These are phyloP conservation scores for Bipolaris bicolor DNA, from an alignment of 2,329 filamentous ascomycete genomes.

Conservation along the genomic window DNA sequence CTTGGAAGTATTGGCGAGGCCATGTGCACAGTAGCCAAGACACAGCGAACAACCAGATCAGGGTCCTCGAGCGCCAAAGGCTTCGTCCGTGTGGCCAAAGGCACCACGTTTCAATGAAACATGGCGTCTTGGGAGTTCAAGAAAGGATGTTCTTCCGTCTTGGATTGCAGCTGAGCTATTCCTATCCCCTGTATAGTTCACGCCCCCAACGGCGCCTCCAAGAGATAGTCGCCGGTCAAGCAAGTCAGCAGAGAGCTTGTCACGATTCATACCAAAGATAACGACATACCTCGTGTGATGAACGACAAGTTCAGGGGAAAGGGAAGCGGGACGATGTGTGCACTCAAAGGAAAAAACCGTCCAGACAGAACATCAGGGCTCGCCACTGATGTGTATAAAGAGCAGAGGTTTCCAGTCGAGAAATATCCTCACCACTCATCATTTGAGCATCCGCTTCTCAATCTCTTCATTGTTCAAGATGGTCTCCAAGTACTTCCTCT, in stretches of 20 bases:
- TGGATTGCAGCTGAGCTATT: neutral
- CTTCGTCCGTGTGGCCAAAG: neutral
- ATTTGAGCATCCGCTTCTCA: neutral
- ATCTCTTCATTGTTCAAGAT: neutral
- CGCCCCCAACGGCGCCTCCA: neutral
- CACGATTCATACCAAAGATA: neutral
- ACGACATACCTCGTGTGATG: neutral
- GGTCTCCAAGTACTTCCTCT: neutral
- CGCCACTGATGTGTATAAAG: neutral
- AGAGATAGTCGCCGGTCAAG: neutral
- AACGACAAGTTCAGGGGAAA: neutral
- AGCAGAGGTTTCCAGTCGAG: neutral
- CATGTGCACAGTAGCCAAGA: neutral
- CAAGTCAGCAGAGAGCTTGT: neutral
- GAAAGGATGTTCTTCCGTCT: neutral
- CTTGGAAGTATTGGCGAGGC: neutral
- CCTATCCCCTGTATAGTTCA: neutral
- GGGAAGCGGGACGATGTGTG: neutral
- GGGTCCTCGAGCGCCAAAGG: neutral
- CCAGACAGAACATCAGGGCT: neutral
- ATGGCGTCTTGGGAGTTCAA: neutral
- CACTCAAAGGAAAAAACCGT: neutral
- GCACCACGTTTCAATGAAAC: neutral
- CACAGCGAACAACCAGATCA: neutral
- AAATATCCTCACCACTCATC: neutral